Base-by-base conservation (phyloP, 2,329 filamentous ascomycete species). In the Atkinsonella texensis region DNA sequence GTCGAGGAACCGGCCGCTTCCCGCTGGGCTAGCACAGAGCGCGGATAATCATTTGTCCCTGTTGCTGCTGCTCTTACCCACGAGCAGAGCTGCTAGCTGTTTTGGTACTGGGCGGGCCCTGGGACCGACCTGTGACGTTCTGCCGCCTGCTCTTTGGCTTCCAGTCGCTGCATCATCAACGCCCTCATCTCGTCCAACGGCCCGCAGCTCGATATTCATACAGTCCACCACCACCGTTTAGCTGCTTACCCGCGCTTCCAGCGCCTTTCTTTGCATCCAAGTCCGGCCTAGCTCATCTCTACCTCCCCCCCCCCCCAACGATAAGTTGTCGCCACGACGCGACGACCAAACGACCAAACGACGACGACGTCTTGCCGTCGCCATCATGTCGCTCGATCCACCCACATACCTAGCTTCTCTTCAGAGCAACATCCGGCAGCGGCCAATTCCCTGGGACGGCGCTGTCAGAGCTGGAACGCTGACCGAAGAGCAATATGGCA, bases 401-500 rank as follows among this genome's bases (percentile, higher is more conserved):
- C 90, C 90, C 54, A 87, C 87, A 54, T 96, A 96, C 70, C 82
- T 82, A 53, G 72, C 73, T 65, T 91, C 89, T 60, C 79, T 96
- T 60, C 90, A 95, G 75, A 94, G 88, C 80, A 97, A 97, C 76
- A 95, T 97, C 68, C 88, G 93, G 65, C 86, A 88, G 65, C 83
- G 93, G 60, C 90, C 90, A 58, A 95, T 98, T 71, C 90, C 91
- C 53, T 98, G 93, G 93, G 91, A 97, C 70, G 91, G 91, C 62
- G 90, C 91, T 62, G 89, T 95, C 59, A 83, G 93, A 68, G 89
- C 89, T 61, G 89, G 90, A 68, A 93, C 89, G 64, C 87, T 98
- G 70, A 95, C 87, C 53, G 91, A 97, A 60, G 84, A 87, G 60
- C 91, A 98, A 70, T 81, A 96, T 61, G 87, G 86, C 74, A 91